A percentile compares a stretch with the other conserved stretches of the same genome.
Conservation (phyloP, 2,329 filamentous ascomycete species). For the Pseudovirgaria hyperparasitica region DNA sequence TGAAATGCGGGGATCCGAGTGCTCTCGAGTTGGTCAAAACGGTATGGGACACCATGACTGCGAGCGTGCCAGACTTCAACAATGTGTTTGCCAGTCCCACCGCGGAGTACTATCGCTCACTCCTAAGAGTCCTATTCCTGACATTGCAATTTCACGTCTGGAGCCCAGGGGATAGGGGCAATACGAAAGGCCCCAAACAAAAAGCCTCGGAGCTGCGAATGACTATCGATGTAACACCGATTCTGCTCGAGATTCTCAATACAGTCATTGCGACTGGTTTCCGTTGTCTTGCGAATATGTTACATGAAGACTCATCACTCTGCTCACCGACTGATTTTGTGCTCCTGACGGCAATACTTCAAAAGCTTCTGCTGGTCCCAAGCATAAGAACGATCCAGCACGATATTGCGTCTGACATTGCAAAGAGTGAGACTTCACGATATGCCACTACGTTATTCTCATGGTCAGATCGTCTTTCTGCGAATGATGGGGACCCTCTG, state of each 20-base stretch:
- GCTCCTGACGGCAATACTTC: slow-evolving; percentile 76
- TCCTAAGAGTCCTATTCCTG: slow-evolving; percentile 77
- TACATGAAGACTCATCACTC: slow-evolving; percentile 60
- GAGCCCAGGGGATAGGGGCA: slow-evolving; percentile 17
- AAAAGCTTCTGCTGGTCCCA: slow-evolving; percentile 69
- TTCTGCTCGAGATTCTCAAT: slow-evolving; percentile 66
- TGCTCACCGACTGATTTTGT: slow-evolving; percentile 70
- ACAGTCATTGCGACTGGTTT: slow-evolving; percentile 72
- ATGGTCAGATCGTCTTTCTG: slow-evolving; percentile 73
- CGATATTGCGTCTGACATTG: slow-evolving; percentile 34
- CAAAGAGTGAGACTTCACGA: slow-evolving; percentile 56
- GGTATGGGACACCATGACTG: slow-evolving; percentile 48
- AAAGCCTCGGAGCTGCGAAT: neutral
- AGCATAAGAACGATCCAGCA: slow-evolving; percentile 53
- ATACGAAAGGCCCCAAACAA: slow-evolving; percentile 3
- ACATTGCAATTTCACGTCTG: slow-evolving; percentile 52
- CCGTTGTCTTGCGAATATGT: slow-evolving; percentile 62
- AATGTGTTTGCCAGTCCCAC: slow-evolving; percentile 43
- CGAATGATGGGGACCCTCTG: slow-evolving; percentile 62
- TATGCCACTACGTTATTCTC: slow-evolving; percentile 81
- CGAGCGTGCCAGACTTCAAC: slow-evolving; percentile 45
- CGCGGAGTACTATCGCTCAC: slow-evolving; percentile 64
- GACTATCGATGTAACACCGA: slow-evolving; percentile 16
- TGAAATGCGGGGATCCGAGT: slow-evolving; percentile 35
- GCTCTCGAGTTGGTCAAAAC: slow-evolving; percentile 42